Evolutionary conservation across 345 rosid genomes (phyloP).

Genomic region (Acer negundo): DNA sequence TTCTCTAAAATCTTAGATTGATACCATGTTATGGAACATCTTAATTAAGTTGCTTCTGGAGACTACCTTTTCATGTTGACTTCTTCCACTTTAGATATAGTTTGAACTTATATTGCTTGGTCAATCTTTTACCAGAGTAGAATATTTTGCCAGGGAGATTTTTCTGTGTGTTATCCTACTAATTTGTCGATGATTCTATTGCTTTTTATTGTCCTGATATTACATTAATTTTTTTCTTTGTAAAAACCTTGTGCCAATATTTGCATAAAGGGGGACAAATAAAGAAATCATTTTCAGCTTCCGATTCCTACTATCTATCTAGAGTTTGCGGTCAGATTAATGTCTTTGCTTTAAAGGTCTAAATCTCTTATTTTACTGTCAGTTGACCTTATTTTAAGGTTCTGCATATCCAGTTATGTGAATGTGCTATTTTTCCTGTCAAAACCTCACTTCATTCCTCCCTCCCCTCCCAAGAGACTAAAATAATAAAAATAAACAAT

Average conservation of each 20-base stretch:
- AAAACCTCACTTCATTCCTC: no score
- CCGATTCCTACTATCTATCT: neutral
- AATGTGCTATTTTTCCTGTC: no score
- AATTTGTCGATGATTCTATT: neutral
- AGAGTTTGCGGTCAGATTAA: neutral
- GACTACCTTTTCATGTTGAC: neutral
- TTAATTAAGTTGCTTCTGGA: neutral
- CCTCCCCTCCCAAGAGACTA: no score
- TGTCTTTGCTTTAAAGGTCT: no score
- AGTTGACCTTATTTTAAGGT: no score
- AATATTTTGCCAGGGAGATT: neutral
- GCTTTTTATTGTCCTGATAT: neutral
- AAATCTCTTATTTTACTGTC: no score
- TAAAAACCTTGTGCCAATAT: no score
- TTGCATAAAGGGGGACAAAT: no score
- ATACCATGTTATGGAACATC: neutral
- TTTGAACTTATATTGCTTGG: constrained; percentile 5
- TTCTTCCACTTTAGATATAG: constrained; percentile 8
- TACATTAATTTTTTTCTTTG: neutral
- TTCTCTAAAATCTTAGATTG: neutral
- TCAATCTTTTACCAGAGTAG: neutral
- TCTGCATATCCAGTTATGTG: no score
- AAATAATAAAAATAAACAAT: no score
- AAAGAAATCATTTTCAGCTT: neutral
- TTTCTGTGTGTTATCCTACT: neutral